Percentiles rank a stretch among this genome's conserved stretches.
Evolutionary conservation across 768 basidiomycete species (phyloP).

Genomic region (Tubosaeta sp.): DNA sequence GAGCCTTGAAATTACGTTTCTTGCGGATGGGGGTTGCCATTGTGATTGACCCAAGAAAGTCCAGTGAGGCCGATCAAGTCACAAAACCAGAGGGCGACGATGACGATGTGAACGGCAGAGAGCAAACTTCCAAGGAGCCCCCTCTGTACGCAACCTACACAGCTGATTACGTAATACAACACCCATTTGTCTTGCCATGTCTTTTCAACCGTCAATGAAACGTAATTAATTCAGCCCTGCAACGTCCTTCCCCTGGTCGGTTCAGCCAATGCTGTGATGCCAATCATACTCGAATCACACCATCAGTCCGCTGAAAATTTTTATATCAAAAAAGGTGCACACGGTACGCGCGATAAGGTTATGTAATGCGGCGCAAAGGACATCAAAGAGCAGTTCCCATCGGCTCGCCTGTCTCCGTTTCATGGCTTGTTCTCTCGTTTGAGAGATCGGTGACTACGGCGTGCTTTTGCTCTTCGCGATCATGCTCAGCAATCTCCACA

Average conservation of each 20-base stretch:
- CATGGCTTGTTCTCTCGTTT: conserved; percentile 10
- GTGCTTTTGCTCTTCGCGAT: conserved; percentile 15
- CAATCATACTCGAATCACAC: not conserved
- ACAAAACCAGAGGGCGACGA: conserved; percentile 6
- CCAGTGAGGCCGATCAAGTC: conserved; percentile 3
- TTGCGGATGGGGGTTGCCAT: conserved; percentile 71
- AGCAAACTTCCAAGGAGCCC: conserved; percentile 10
- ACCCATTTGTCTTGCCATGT: not conserved
- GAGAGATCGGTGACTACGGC: conserved; percentile 1
- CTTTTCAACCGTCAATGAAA: not conserved
- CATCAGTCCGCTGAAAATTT: not conserved
- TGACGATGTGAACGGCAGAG: conserved; percentile 13
- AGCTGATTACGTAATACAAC: conserved; percentile 19
- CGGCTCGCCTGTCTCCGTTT: conserved; percentile 12
- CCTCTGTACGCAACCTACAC: not conserved
- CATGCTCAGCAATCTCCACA: conserved; percentile 21
- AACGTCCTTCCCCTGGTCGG: not conserved
- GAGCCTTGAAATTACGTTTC: conserved; percentile 88
- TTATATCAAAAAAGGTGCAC: not conserved
- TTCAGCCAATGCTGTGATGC: not conserved
- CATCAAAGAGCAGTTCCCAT: conserved; percentile 31
- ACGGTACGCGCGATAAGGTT: not conserved
- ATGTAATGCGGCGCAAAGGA: not conserved
- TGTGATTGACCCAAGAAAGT: conserved; percentile 1
- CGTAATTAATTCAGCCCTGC: not conserved